Percentiles rank a stretch among this genome's conserved stretches.
Evolutionary conservation across 441 rosid species (phyloP).

Genomic region (Populus tomentosa): DNA sequence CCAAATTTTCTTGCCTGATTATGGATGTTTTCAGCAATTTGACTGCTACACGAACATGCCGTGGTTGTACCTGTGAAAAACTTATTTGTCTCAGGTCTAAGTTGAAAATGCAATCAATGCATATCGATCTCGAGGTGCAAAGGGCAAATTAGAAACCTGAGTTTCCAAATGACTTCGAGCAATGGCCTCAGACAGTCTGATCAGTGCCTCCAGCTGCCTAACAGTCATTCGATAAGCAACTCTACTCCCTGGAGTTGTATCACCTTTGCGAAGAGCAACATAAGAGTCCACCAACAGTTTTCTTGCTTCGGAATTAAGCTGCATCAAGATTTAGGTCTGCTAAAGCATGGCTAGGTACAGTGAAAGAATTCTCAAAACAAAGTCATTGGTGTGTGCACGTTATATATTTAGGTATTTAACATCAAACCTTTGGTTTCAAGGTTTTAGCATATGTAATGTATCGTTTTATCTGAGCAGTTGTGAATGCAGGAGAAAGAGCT

Average conservation of each 20-base stretch:
- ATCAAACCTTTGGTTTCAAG: constrained; percentile 77
- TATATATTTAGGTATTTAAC: not conserved
- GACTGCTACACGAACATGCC: constrained; percentile 84
- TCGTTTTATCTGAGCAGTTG: constrained; percentile 84
- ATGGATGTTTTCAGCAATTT: constrained; percentile 81
- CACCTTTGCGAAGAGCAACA: constrained; percentile 87
- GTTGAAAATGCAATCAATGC: not conserved
- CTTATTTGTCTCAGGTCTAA: not conserved
- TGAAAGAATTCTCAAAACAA: not conserved
- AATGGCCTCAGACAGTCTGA: constrained; percentile 92
- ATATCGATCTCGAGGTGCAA: not conserved
- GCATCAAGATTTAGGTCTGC: constrained; percentile 22
- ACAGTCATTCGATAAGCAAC: constrained; percentile 98
- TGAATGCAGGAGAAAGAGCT: constrained; percentile 82
- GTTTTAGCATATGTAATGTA: constrained; percentile 92
- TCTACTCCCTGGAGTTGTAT: constrained; percentile 84
- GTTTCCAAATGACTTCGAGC: constrained; percentile 80
- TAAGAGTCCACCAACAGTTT: constrained; percentile 83
- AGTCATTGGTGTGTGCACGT: not conserved
- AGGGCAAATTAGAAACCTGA: constrained; percentile 38
- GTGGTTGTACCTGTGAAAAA: constrained; percentile 64
- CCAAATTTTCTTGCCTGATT: constrained; percentile 57
- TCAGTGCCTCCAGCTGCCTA: constrained; percentile 88
- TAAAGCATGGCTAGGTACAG: constrained; percentile 12
- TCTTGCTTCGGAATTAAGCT: constrained; percentile 85